Evolutionary conservation across 176 grass and related monocot genomes (phyloP).

Genomic region (Hsuehochloa calcarea): DNA sequence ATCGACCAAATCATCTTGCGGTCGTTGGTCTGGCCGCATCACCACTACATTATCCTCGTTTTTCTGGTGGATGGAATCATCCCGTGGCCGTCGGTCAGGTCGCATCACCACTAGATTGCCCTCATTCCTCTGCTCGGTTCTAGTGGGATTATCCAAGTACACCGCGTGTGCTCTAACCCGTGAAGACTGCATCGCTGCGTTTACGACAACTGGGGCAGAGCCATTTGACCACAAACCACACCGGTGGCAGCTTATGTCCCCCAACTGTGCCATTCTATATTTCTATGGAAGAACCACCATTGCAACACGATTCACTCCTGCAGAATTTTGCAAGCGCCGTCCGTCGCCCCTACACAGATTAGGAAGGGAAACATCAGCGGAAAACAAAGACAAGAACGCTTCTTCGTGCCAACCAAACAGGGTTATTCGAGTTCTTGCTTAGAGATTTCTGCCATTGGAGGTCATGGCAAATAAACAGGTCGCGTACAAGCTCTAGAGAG

Average conservation of each 20-base stretch:
- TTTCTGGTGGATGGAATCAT: constrained; percentile 9
- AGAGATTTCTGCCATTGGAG: not conserved
- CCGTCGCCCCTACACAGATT: not conserved
- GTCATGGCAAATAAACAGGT: not conserved
- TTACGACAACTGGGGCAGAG: constrained; percentile 1
- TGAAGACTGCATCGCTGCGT: not conserved
- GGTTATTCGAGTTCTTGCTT: not conserved
- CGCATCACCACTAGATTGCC: constrained; percentile 18
- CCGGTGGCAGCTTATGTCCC: not conserved
- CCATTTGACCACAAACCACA: constrained; percentile 28
- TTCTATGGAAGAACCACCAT: constrained; percentile 18
- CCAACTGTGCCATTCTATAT: constrained; percentile 19
- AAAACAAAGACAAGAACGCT: not conserved
- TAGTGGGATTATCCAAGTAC: constrained; percentile 34
- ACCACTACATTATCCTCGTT: constrained; percentile 16
- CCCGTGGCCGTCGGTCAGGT: not conserved
- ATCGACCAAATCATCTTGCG: not conserved
- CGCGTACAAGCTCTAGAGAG: not conserved
- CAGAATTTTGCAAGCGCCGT: not conserved
- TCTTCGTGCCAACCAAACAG: not conserved
- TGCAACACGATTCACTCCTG: not conserved
- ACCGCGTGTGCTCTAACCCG: constrained; percentile 3
- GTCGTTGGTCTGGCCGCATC: not conserved
- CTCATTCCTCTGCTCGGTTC: constrained; percentile 36
- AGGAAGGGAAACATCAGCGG: not conserved